Evolutionary conservation across 352 stramenopile species (phyloP), one percentile per base, ranked within the genome.

Genomic region (Phytophthora litchii): DNA sequence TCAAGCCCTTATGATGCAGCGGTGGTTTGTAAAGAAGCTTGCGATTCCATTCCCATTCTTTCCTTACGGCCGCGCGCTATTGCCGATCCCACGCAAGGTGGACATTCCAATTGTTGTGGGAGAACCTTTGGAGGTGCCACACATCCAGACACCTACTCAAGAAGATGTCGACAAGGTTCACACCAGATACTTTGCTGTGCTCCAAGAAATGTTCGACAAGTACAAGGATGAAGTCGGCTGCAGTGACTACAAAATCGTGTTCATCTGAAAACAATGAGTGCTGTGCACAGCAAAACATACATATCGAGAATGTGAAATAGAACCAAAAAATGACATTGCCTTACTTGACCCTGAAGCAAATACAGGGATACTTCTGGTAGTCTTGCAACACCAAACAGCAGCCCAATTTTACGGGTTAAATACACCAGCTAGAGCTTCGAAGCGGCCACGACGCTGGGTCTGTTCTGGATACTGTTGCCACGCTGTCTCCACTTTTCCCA

Each of bases 21-120:
- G 64, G 17, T 91, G 83, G 83, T 88, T 81, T 44, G 60, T 91
- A 51, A 86, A 80, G 54, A 74, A 75, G 20, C 63, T 92, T 17
- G 80, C 77, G n/a, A 72, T 92, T 23, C 80, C 83, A 29, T 80
- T 89, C 57, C 83, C 80, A 17, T 86, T 77, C 62, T 86, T 85
- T 27, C 83, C 80, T 10, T 87, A 90, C 50, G 83, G 83, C n/a
- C 74, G 79, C 14, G 47, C 54, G 1, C 47, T 80, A 0, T 51
- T 92, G 19, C 83, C 80, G 32, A 83, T 92, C 19, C 83, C 79
- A 13, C 71, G 81, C 29, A 80, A 78, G 16, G 59, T 73, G 6
- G 46, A 79, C n/a, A 71, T 84, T 20, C 73, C 69, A 10, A 70
- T 91, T 42, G 80, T 76, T 11, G 74, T 92, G 3, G 83, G 83